Evolutionary conservation across 768 basidiomycete genomes (phyloP).

Genomic region (Lactarius hengduanensis): DNA sequence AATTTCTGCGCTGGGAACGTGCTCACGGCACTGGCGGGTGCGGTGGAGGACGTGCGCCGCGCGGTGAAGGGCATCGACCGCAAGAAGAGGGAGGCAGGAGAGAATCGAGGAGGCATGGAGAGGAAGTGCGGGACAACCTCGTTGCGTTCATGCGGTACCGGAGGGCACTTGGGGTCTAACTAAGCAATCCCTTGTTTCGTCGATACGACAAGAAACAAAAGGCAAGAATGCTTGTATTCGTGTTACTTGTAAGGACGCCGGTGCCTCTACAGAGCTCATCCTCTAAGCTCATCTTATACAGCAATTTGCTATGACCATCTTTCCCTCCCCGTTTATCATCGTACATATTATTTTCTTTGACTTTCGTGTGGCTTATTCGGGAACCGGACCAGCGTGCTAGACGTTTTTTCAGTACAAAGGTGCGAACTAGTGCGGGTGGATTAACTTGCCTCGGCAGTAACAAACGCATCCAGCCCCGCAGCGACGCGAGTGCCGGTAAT

Average conservation of each 20-base stretch:
- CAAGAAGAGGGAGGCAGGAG: constrained; percentile 58
- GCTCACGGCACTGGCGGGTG: constrained; percentile 54
- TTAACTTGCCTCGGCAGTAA: constrained; percentile 36
- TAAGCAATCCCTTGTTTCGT: not conserved
- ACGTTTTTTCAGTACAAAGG: not conserved
- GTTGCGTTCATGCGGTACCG: constrained; percentile 76
- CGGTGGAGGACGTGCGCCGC: constrained; percentile 60
- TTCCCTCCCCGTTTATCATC: not conserved
- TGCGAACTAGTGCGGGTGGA: not conserved
- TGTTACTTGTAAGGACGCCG: not conserved
- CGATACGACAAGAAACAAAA: not conserved
- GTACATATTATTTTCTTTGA: no score
- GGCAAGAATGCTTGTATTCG: not conserved
- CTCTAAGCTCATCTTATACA: not conserved
- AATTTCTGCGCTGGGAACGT: constrained; percentile 70
- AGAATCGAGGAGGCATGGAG: constrained; percentile 67
- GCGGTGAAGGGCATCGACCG: constrained; percentile 64
- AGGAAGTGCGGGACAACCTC: constrained; percentile 75
- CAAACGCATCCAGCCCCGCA: constrained; percentile 58
- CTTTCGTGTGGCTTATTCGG: constrained; percentile 3
- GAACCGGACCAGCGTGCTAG: constrained; percentile 10
- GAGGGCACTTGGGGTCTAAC: constrained; percentile 47
- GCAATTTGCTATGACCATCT: not conserved
- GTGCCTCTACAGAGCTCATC: not conserved
- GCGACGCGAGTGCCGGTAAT: constrained; percentile 76